Conservation (phyloP, 2,329 filamentous ascomycete species). For the Botrytis paeoniae region DNA sequence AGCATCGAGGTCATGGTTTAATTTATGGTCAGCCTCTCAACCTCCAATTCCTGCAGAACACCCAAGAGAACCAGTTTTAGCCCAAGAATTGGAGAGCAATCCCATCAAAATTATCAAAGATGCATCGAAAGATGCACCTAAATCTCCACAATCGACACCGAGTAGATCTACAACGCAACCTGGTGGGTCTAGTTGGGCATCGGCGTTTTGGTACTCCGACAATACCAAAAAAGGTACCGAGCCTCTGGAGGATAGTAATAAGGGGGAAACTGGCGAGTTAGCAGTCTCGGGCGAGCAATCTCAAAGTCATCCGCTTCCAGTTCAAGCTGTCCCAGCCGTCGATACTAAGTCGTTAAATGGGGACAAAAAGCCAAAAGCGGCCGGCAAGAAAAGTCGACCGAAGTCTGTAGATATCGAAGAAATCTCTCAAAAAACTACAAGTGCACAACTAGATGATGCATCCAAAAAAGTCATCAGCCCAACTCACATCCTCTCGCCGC, state of each 20-base stretch:
- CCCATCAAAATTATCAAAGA: slow-evolving; percentile 28
- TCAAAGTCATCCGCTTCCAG: slow-evolving; percentile 46
- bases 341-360: slow-evolving; percentile 21
- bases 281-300: slow-evolving; percentile 57
- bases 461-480: slow-evolving; percentile 24
- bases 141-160: slow-evolving; percentile 9
- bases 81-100: neutral
- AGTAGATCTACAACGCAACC: slow-evolving; percentile 18
- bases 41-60: slow-evolving; percentile 28
- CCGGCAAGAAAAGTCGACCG: slow-evolving; percentile 30
- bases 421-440: slow-evolving; percentile 18
- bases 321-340: slow-evolving; percentile 22
- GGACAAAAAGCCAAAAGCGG: slow-evolving; percentile 27
- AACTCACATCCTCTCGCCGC: slow-evolving; percentile 37
- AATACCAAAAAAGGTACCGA: slow-evolving; percentile 33
- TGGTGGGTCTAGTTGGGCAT: slow-evolving; percentile 66
- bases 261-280: slow-evolving; percentile 42
- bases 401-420: slow-evolving; percentile 31
- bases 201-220: slow-evolving; percentile 63
- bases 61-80: slow-evolving; percentile 23
- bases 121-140: slow-evolving; percentile 11
- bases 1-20: slow-evolving; percentile 35
- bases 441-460: slow-evolving; percentile 21
- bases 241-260: slow-evolving; percentile 6
- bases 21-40: slow-evolving; percentile 33